phyloP scores from a whole-genome alignment of 768 basidiomycete species.

The Hebeloma cylindrosporum region DNA sequence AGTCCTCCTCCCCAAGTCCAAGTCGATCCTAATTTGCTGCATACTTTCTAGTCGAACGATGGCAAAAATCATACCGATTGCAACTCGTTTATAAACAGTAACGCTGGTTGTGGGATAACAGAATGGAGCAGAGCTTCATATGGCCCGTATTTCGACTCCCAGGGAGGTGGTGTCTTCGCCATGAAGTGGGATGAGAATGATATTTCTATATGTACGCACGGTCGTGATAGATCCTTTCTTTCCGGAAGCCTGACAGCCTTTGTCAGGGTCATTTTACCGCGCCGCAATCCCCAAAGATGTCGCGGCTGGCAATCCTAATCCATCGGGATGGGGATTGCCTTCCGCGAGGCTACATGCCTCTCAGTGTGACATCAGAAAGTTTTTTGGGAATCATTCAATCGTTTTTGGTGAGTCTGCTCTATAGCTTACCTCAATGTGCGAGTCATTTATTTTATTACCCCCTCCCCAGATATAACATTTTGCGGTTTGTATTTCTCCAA shows the following conservation, averaged over 20 bases:
- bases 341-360: conserved; percentile 56
- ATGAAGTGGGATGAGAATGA: conserved; percentile 86
- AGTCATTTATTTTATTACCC: neutral
- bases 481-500: conserved; percentile 51
- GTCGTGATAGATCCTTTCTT: conserved; percentile 1
- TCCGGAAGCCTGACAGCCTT: neutral
- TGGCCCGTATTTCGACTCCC: conserved; percentile 77
- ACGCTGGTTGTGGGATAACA: conserved; percentile 75
- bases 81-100: conserved; percentile 49
- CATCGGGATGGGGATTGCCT: conserved; percentile 67
- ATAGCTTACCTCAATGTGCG: conserved; percentile 31
- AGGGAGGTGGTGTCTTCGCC: conserved; percentile 81
- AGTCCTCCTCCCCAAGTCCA: conserved; percentile 23
- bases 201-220: conserved; percentile 71
- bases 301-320: conserved; percentile 56
- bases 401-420: conserved; percentile 77
- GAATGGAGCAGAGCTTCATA: conserved; percentile 85
- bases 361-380: conserved; percentile 55
- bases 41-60: conserved; percentile 26
- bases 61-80: conserved; percentile 54
- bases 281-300: conserved; percentile 74
- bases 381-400: conserved; percentile 71
- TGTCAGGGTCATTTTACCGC: conserved; percentile 78
- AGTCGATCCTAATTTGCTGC: neutral
- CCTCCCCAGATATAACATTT: conserved; percentile 70